Conservation (phyloP, 768 basidiomycete genomes). For the Myochromella boudieri region DNA sequence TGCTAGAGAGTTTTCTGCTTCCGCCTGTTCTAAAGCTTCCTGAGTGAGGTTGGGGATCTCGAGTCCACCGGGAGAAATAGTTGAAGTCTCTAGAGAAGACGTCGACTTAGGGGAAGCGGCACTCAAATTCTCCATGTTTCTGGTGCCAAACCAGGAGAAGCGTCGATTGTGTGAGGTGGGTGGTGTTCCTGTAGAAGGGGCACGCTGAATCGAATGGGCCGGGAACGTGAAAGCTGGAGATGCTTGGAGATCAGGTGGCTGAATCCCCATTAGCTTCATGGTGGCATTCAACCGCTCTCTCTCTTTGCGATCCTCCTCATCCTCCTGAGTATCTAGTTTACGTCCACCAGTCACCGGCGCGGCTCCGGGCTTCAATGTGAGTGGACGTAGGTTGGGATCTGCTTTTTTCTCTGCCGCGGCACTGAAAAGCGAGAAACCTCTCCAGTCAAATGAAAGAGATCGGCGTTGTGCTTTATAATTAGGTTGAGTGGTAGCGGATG, state of each 20-base stretch:
- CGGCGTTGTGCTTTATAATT: constrained; percentile 57
- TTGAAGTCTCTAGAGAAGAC: constrained; percentile 27
- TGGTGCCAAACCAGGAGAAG: constrained; percentile 74
- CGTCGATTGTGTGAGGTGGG: constrained; percentile 41
- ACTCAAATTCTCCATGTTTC: constrained; percentile 41
- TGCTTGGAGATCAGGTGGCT: constrained; percentile 52
- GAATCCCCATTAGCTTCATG: constrained; percentile 94
- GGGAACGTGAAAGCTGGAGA: constrained; percentile 26
- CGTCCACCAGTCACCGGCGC: constrained; percentile 58
- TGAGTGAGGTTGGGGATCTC: constrained; percentile 57
- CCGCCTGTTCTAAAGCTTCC: constrained; percentile 75
- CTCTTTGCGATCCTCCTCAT: constrained; percentile 89
- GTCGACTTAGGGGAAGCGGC: constrained; percentile 48
- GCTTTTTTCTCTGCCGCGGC: constrained; percentile 60
- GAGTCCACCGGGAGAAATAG: constrained; percentile 26
- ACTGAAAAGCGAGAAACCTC: constrained; percentile 69
- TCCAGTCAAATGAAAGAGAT: constrained; percentile 86
- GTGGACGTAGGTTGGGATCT: constrained; percentile 61
- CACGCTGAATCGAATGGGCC: constrained; percentile 23
- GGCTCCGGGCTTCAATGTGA: constrained; percentile 71
- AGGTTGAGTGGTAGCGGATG: constrained; percentile 23
- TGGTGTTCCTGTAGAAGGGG: constrained; percentile 23
- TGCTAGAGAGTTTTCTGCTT: constrained; percentile 74
- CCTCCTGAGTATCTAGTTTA: constrained; percentile 85
- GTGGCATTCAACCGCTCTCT: constrained; percentile 86